phyloP scores from a whole-genome alignment of 768 basidiomycete species.

The Pleurotus giganteus region DNA sequence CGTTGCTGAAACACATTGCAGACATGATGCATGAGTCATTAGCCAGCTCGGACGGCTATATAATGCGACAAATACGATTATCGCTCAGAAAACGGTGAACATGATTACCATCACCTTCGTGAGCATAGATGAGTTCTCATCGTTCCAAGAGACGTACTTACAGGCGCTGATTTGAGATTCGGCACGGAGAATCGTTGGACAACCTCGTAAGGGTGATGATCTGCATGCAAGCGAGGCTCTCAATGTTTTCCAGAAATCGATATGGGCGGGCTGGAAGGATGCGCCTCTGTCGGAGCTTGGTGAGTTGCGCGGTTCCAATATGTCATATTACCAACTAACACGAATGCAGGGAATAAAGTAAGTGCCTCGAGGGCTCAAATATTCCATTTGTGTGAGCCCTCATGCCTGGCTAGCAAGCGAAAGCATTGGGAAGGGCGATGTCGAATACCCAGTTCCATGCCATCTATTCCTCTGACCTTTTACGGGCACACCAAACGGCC shows the following conservation, averaged over 20 bases:
- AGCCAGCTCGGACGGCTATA: background rate
- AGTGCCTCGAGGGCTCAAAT: conserved; percentile 20
- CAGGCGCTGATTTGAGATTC: background rate
- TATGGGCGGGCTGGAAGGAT: conserved; percentile 82
- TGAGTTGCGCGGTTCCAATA: conserved; percentile 29
- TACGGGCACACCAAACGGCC: conserved; percentile 63
- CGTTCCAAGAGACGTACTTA: background rate
- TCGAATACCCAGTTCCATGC: conserved; percentile 44
- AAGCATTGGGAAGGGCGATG: conserved; percentile 56
- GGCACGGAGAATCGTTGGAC: conserved; percentile 6
- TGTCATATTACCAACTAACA: too few relatives aligned
- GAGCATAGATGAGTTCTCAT: background rate
- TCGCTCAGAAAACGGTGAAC: background rate
- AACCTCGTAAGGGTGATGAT: background rate
- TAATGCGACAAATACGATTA: background rate
- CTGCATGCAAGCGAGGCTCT: background rate
- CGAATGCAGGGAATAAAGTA: conserved; percentile 10
- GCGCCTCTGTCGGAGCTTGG: conserved; percentile 72
- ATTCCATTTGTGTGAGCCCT: background rate
- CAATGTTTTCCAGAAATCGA: conserved; percentile 8
- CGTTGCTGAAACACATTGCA: background rate
- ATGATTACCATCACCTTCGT: conserved; percentile 7
- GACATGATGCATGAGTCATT: background rate
- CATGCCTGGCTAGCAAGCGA: conserved; percentile 46
- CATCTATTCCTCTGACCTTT: conserved; percentile 68